Evolutionary conservation across 495 filamentous ascomycete genomes (phyloP).

Genomic region (Penicillium subrubescens): DNA sequence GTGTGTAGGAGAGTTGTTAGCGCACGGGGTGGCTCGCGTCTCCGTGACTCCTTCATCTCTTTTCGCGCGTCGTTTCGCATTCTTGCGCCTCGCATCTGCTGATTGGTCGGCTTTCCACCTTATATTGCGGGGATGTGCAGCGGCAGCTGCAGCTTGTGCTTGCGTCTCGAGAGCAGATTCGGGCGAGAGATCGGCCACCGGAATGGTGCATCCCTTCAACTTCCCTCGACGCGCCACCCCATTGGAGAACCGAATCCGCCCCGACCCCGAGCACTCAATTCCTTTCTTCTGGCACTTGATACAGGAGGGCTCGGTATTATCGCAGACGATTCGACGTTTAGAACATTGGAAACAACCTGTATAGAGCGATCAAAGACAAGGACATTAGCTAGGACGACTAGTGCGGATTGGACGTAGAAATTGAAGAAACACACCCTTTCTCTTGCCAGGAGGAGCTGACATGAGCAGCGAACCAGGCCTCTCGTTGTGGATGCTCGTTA

Average conservation of each 20-base stretch:
- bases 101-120: slow-evolving; percentile 20
- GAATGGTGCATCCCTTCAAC: slow-evolving; percentile 22
- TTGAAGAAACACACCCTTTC: neutral
- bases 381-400: neutral
- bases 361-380: neutral
- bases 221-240: slow-evolving; percentile 21
- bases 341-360: slow-evolving; percentile 29
- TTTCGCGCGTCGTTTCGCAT: neutral
- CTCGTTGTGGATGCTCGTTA: neutral
- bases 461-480: neutral
- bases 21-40: neutral
- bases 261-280: slow-evolving; percentile 25
- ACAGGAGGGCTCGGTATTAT: slow-evolving; percentile 22
- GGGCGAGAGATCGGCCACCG: slow-evolving; percentile 7
- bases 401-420: neutral
- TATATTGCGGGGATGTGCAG: slow-evolving; percentile 8
- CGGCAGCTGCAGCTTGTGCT: neutral
- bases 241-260: slow-evolving; percentile 21
- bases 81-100: neutral
- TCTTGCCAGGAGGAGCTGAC: slow-evolving; percentile 4
- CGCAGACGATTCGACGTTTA: slow-evolving; percentile 30
- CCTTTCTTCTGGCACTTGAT: slow-evolving; percentile 30
- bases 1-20: neutral
- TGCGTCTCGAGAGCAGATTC: slow-evolving; percentile 1
- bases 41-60: neutral